Conservation (phyloP, 164 flowering plant species). For the Tinospora cordifolia region DNA sequence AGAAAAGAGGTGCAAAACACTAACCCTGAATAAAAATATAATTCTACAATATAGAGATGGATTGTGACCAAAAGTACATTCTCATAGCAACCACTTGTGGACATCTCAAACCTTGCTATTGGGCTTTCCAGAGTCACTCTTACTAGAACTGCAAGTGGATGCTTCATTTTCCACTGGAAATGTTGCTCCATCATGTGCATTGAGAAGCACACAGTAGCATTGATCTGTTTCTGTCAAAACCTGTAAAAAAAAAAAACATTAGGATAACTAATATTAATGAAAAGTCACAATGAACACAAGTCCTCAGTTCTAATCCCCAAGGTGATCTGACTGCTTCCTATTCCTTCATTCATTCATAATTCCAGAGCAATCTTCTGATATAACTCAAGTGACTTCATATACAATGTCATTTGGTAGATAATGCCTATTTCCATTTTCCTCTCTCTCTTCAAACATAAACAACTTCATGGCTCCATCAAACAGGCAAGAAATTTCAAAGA, state of each 20-base stretch:
- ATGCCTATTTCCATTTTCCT: no score
- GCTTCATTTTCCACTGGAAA: slow-evolving; percentile 51
- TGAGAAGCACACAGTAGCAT: slow-evolving; percentile 93
- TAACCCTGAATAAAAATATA: neutral
- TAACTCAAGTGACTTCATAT: no score
- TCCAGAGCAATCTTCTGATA: no score
- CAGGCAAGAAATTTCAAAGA: no score
- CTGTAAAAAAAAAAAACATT: slow-evolving; percentile 32
- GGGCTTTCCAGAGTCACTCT: slow-evolving; percentile 28
- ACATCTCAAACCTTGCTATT: slow-evolving; percentile 51
- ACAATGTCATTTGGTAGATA: no score
- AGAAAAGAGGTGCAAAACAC: slow-evolving; percentile 8
- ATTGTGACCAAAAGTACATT: neutral
- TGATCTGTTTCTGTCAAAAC: slow-evolving; percentile 87
- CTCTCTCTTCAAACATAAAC: no score
- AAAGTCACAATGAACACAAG: neutral
- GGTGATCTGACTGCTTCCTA: no score
- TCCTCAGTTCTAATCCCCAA: no score
- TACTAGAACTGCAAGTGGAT: slow-evolving; percentile 30
- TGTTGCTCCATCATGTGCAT: slow-evolving; percentile 93
- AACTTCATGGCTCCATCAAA: no score
- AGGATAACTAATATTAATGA: neutral
- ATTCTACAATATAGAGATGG: neutral
- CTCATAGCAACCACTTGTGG: neutral
- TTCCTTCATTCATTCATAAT: no score